These are phyloP conservation scores for Monosporascus cannonballus DNA, from an alignment of 2,329 filamentous ascomycete species.

Conservation along the genomic window DNA sequence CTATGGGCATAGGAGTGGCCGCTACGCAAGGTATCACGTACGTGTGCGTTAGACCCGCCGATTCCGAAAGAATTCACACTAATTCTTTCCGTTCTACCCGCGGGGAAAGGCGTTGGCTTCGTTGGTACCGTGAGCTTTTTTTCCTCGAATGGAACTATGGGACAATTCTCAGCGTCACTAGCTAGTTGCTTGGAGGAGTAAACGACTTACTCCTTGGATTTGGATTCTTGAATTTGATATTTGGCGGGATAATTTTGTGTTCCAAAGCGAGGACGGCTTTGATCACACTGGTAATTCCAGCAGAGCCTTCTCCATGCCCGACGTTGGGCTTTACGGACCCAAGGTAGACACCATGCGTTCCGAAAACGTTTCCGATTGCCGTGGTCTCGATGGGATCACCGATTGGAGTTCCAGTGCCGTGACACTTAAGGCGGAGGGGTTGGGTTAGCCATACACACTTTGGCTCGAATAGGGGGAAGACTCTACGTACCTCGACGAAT, in stretches of 20 bases:
- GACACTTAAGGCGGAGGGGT: constrained; percentile 11
- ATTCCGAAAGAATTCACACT: constrained; percentile 30
- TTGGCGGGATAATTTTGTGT: constrained; percentile 20
- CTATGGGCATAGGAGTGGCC: constrained; percentile 9
- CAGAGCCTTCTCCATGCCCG: constrained; percentile 19
- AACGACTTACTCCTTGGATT: constrained; percentile 15
- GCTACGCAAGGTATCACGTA: constrained; percentile 6
- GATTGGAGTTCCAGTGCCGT: constrained; percentile 31
- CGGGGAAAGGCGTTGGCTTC: constrained; percentile 12
- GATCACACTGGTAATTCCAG: constrained; percentile 22
- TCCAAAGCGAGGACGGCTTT: constrained; percentile 25
- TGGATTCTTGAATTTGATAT: constrained; percentile 17
- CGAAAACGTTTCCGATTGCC: constrained; percentile 22
- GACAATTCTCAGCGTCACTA: not conserved
- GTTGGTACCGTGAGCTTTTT: constrained; percentile 14
- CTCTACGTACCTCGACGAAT: constrained; percentile 17
- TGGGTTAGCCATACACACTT: constrained; percentile 1
- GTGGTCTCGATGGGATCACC: constrained; percentile 28
- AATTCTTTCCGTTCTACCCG: constrained; percentile 13
- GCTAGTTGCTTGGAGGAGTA: not conserved
- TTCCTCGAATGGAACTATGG: constrained; percentile 12
- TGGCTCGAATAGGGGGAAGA: not conserved
- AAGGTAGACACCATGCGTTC: constrained; percentile 9
- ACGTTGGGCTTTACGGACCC: constrained; percentile 21
- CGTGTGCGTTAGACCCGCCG: constrained; percentile 23